Base-by-base conservation (phyloP, 2,329 filamentous ascomycete species). In the Dendrostoma leiphaemia region DNA sequence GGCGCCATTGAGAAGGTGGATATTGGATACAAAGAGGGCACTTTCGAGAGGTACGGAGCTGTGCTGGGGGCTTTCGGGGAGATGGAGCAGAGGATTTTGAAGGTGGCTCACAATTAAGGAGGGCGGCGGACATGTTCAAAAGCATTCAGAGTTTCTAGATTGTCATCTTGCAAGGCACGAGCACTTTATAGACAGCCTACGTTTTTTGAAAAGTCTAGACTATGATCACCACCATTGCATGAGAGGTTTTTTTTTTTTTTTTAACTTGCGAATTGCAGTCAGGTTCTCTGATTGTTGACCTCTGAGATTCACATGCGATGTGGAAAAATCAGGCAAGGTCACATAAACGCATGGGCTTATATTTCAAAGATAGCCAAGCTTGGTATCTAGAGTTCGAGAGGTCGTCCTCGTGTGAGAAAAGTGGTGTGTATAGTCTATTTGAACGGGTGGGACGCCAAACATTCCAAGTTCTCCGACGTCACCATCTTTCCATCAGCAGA, bases 1-100 rank as follows among this genome's bases (percentile, higher is more conserved):
- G 86, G 85, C 1, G 91, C 92, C 60, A 86, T 96, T 12, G 83
- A 89, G 73, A 90, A 83, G 74, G 87, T 97, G 41, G 90, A 88
- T 37, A 82, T 88, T 2, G 93, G 94, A 2, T 99, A 92, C 72
- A 80, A 84, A 59, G 73, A 85, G 60, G 88, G 83, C 1, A 75
- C 86, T 2, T 97, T 90, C 73, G 83, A 90, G 69, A 74, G 74
- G 68, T 97, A 97, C 71, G 91, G 89, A 1, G 76, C 80, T 43
- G 88, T 92, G 10, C 70, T 97, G 38, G 80, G 82, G 48, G 89
- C 87, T 0, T 95, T 96, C 72, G 85, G 85, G 63, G 75, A 79
- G 71, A 88, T 93, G 80, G 91, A 96, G 75, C 67, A 74, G 61
- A 72, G 71, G 65, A 82, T 93, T 35, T 69, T 94, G 67, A 66